Base-by-base conservation (phyloP, 345 rosid species). In the Brassica nigra region DNA sequence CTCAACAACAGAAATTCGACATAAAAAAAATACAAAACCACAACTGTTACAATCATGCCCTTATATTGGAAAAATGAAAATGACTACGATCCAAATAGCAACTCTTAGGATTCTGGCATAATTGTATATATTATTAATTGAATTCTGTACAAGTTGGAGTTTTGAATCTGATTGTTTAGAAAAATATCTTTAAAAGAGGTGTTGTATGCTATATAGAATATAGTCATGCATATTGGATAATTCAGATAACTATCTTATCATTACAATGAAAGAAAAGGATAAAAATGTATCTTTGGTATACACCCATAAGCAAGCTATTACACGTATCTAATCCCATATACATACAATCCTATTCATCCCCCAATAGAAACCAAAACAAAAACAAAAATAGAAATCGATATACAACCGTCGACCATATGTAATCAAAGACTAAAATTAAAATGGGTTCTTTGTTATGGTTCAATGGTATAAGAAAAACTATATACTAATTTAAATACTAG, bases 361-460 rank as follows among this genome's bases (percentile, higher is more conserved):
- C 89, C 83, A 81, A 80, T 80, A 15, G 27, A 73, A 79, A 79
- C 42, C 42, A 30, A 49, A 57, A 47, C 31, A 74, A 11, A 18
- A 29, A 34, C 64, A 81, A 76, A 89, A 82, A 88, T 90, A 88
- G 90, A 71, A 91, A 91, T 85, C 85, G 88, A 88, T 94, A 92
- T 89, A 91, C 93, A 92, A 86, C 75, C 85, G 86, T 86, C 87
- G 86, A 83, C 76, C 88, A 87, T 80, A 83, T 81, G 85, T 81
- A 79, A 81, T 84, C 85, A 89, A 87, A 84, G 82, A 86, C 92
- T 89, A 87, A 83, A 76, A 86, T 85, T 75, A 85, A 87, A 61
- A 69, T 68, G 68, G 30, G 73, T 73, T 73, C 78, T 79, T 79
- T 73, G 82, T 67, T 67, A 65, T 74, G 75, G 80, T 81, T 59